phyloP scores from a whole-genome alignment of 2,329 filamentous ascomycete species.

The Mycosphaerella arachidis region DNA sequence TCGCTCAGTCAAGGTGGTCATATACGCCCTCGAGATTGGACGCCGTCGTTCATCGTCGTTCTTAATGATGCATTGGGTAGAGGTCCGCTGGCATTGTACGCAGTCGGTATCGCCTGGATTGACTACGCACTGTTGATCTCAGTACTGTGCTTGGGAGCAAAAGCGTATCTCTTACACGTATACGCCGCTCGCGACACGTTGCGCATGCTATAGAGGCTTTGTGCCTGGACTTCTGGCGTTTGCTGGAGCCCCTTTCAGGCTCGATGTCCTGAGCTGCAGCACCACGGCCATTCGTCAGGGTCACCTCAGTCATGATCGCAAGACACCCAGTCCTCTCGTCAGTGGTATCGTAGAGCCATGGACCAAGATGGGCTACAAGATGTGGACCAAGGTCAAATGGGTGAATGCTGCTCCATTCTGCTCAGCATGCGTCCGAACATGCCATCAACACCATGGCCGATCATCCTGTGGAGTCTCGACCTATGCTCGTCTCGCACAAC shows the following conservation, averaged over 20 bases:
- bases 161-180: conserved; percentile 12
- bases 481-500: not conserved
- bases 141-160: not conserved
- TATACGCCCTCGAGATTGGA: conserved; percentile 25
- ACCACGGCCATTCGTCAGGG: too few relatives aligned
- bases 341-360: not conserved
- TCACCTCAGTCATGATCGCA: not conserved
- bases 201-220: conserved; percentile 21
- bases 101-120: conserved; percentile 20
- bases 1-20: conserved; percentile 24
- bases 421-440: not conserved
- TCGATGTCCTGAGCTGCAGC: conserved; percentile 8
- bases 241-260: conserved; percentile 4
- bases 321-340: not conserved
- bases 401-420: not conserved
- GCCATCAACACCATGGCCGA: not conserved
- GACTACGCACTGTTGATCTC: conserved; percentile 19
- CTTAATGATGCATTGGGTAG: conserved; percentile 24
- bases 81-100: conserved; percentile 23
- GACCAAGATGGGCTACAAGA: conserved; percentile 2
- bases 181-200: conserved; percentile 23
- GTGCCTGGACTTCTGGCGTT: conserved; percentile 20
- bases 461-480: not conserved
- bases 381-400: not conserved
- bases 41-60: conserved; percentile 25